A percentile compares a stretch with the other conserved stretches of the same genome.
These are phyloP conservation scores for Xylariaceae sp. DNA, from an alignment of 2,329 filamentous ascomycete genomes.

Conservation along the genomic window DNA sequence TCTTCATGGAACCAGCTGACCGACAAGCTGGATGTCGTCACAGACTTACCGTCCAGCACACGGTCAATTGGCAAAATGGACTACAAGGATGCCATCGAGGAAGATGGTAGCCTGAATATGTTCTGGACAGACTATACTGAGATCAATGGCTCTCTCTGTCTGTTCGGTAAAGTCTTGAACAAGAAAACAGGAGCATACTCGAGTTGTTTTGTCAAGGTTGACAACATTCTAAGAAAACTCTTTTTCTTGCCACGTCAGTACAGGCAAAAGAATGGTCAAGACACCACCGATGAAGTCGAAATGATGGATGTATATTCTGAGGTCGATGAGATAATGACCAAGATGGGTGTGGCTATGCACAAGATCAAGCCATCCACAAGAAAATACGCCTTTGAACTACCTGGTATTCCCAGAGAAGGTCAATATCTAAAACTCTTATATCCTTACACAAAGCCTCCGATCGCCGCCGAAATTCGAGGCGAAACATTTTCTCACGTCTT, in stretches of 20 bases:
- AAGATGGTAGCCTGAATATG: constrained; percentile 85
- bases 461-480: constrained; percentile 69
- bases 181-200: constrained; percentile 74
- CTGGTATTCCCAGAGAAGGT: constrained; percentile 78
- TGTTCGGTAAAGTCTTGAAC: constrained; percentile 95
- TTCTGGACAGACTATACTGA: constrained; percentile 98
- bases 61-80: constrained; percentile 74
- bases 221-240: constrained; percentile 88
- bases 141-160: constrained; percentile 81
- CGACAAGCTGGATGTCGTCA: constrained; percentile 79
- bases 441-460: constrained; percentile 75
- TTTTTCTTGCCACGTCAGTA: constrained; percentile 83
- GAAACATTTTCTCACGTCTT: constrained; percentile 94
- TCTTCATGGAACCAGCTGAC: constrained; percentile 86
- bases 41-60: constrained; percentile 62
- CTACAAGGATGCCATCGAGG: constrained; percentile 81
- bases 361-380: constrained; percentile 88
- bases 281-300: constrained; percentile 72
- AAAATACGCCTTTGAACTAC: constrained; percentile 94
- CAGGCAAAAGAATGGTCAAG: constrained; percentile 51
- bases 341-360: constrained; percentile 78
- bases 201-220: constrained; percentile 93
- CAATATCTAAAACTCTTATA: constrained; percentile 96
- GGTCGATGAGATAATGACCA: constrained; percentile 83
- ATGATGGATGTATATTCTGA: constrained; percentile 91